A percentile compares a stretch with the other conserved stretches of the same genome.
Evolutionary conservation across 495 filamentous ascomycete species (phyloP).

Genomic region (Hypoxylon trugodes): DNA sequence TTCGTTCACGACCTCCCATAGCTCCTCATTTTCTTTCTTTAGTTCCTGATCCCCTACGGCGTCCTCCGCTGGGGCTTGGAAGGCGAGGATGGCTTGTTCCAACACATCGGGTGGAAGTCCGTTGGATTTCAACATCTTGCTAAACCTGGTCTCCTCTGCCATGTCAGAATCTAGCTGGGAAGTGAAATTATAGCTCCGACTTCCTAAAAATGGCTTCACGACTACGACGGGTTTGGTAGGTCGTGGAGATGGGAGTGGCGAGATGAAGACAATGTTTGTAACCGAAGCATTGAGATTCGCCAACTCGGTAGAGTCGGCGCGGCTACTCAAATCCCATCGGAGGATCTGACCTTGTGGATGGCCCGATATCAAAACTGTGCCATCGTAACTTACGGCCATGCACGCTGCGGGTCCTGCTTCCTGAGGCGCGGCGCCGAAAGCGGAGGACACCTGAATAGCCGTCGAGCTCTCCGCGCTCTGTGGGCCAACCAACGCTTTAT

Average conservation of each 20-base stretch:
- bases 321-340: conserved; percentile 78
- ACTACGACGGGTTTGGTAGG: conserved; percentile 66
- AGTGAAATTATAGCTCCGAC: conserved; percentile 72
- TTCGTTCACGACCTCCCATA: conserved; percentile 61
- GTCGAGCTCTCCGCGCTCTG: conserved; percentile 57
- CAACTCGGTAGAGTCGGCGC: conserved; percentile 66
- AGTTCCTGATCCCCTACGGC: conserved; percentile 51
- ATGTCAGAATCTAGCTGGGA: conserved; percentile 64
- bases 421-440: conserved; percentile 68
- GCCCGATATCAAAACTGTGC: conserved; percentile 81
- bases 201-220: conserved; percentile 75
- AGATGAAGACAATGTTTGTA: conserved; percentile 77
- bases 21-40: conserved; percentile 58
- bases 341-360: conserved; percentile 81
- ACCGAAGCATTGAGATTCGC: conserved; percentile 77
- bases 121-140: conserved; percentile 47
- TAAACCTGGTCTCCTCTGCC: conserved; percentile 48
- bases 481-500: conserved; percentile 64
- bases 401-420: conserved; percentile 70
- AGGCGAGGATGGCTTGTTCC: conserved; percentile 49
- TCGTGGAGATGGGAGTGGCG: conserved; percentile 61
- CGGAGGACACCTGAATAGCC: conserved; percentile 63
- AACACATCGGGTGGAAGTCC: conserved; percentile 49
- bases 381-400: conserved; percentile 78
- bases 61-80: conserved; percentile 44